Base-by-base conservation (phyloP, 805 yeast genomes). In the Cyberlindnera mississippiensis region DNA sequence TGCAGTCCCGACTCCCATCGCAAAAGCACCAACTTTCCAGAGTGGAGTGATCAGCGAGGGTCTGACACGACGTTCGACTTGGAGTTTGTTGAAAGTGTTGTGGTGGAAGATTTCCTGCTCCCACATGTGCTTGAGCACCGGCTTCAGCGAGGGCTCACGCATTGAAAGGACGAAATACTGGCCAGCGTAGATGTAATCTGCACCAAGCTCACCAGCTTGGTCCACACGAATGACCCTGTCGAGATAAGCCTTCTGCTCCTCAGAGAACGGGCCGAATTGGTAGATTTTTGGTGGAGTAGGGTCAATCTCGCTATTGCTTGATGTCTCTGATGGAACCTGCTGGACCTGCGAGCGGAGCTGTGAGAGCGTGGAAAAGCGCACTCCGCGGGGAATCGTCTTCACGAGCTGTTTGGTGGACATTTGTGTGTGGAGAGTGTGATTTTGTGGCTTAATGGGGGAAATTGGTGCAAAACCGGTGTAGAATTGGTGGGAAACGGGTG, bases 141-240 rank as follows among this genome's bases (percentile, higher is more conserved):
- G 91, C 54, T 80, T 86, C 44, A 91, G 67, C 44, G 80, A 78
- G 2, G 96, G 96, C 51, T 75, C 73, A 43, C 79, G 81, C 40
- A 71, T 73, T 11, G 85, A 77, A 38, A 93, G 68, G 2, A 89
- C 89, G 30, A 76, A 68, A 53, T 82, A 85, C 63, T 93, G 99
- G 8, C 98, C 99, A 45, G 82, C 80, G 62, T 93, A 93, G 38
- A 93, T 93, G 52, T 85, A 81, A 61, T 93, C 81, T 2, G 99
- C 99, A 3, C 97, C 99, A 11, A 93, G 74, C 61, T 93, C 99
- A 31, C 99, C 99, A 2, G 99, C 97, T 64, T 93, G 99, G 60
- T 93, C 97, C 7, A 93, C 99, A 38, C 99, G 72, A 30, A 93
- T 77, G 0, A 78, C 80, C 40, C 91, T 64, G 41, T 85, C 88